Evolutionary conservation across 129 eudicot genomes (phyloP).

Genomic region (sunflower (Helianthus annuus)): DNA sequence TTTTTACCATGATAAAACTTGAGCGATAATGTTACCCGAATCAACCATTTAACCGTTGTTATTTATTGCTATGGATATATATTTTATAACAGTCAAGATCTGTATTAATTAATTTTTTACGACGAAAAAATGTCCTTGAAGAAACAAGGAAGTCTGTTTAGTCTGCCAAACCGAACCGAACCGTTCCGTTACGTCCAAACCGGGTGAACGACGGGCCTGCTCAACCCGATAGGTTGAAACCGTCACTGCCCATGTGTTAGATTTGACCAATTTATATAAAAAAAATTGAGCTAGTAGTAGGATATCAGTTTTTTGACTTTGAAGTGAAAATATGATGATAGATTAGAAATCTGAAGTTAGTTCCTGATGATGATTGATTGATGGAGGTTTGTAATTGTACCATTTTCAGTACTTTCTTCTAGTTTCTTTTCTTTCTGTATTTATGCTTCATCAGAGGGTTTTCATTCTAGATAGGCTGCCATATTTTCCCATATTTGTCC

Average conservation of each 20-base stretch:
- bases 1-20: no score
- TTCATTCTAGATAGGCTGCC: slow-evolving; percentile 69
- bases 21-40: no score
- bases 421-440: slow-evolving; percentile 35
- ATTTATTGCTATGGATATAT: no score
- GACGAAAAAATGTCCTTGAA: no score
- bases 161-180: no score
- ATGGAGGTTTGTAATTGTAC: slow-evolving; percentile 38
- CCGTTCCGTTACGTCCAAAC: no score
- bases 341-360: slow-evolving; percentile 40
- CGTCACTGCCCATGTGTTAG: neutral
- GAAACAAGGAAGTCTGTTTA: no score
- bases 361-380: slow-evolving; percentile 65
- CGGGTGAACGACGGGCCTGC: no score
- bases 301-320: slow-evolving; percentile 18
- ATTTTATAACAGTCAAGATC: no score
- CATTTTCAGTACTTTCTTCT: slow-evolving; percentile 40
- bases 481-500: slow-evolving; percentile 33
- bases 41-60: no score
- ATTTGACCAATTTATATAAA: neutral
- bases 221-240: no score
- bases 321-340: slow-evolving; percentile 16
- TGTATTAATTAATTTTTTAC: no score
- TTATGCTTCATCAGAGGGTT: slow-evolving; percentile 40
- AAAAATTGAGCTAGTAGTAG: neutral